Percentiles rank a stretch among this genome's conserved stretches.
These are phyloP conservation scores for Sclerotinia sclerotiorum DNA, from an alignment of 2,329 filamentous ascomycete species.

Conservation along the genomic window DNA sequence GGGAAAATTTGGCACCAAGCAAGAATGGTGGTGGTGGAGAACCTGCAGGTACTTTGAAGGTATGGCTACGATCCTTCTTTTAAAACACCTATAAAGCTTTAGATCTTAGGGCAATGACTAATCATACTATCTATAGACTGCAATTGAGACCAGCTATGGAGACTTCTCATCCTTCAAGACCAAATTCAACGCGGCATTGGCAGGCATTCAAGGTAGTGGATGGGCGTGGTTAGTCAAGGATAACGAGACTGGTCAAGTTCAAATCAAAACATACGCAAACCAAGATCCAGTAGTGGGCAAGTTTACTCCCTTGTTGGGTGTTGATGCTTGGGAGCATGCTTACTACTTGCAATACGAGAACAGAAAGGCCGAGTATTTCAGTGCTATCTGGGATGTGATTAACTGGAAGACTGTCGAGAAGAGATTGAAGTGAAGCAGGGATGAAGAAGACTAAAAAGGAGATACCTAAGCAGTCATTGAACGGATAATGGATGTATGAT, in stretches of 20 bases:
- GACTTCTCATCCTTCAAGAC: slow-evolving; percentile 55
- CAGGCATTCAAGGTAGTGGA: slow-evolving; percentile 59
- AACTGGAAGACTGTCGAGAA: slow-evolving; percentile 91
- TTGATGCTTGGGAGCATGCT: slow-evolving; percentile 96
- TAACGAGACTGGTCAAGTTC: slow-evolving; percentile 53
- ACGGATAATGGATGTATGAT: slow-evolving; percentile 7
- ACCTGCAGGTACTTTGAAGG: slow-evolving; percentile 51
- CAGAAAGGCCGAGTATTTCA: slow-evolving; percentile 94
- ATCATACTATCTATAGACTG: slow-evolving; percentile 30
- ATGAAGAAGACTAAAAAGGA: neutral
- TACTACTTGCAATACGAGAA: slow-evolving; percentile 97
- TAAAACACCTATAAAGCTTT: neutral
- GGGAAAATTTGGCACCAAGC: slow-evolving; percentile 68
- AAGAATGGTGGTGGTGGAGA: slow-evolving; percentile 63
- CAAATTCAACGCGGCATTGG: slow-evolving; percentile 58
- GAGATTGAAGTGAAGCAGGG: slow-evolving; percentile 56
- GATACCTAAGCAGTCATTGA: slow-evolving; percentile 9
- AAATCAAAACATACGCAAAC: slow-evolving; percentile 73
- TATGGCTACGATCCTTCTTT: slow-evolving; percentile 21
- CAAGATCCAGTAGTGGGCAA: slow-evolving; percentile 87
- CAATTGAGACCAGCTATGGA: slow-evolving; percentile 47
- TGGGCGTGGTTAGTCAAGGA: slow-evolving; percentile 60
- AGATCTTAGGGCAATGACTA: neutral
- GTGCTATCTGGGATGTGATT: slow-evolving; percentile 88
- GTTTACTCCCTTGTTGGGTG: slow-evolving; percentile 77